Evolutionary conservation across 2,329 filamentous ascomycete species (phyloP).

Genomic region (Ascocoryne sarcoides): DNA sequence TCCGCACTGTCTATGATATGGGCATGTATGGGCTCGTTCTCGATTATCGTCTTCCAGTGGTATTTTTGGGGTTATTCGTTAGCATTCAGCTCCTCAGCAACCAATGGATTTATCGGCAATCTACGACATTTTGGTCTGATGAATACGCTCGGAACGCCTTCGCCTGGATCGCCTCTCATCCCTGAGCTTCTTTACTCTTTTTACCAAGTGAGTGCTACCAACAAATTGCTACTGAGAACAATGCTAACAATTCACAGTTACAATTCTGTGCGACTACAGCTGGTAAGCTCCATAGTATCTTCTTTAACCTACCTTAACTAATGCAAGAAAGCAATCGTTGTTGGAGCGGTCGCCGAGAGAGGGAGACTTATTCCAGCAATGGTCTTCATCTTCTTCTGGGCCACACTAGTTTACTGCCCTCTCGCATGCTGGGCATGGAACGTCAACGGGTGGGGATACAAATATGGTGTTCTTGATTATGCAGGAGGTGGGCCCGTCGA

Average conservation of each 20-base stretch:
- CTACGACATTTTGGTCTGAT: constrained; percentile 81
- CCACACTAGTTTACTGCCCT: constrained; percentile 94
- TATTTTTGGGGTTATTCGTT: constrained; percentile 99
- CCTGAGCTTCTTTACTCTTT: constrained; percentile 89
- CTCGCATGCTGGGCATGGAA: constrained; percentile 97
- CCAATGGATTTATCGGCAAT: constrained; percentile 87
- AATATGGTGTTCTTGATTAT: constrained; percentile 90
- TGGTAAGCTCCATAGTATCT: no score
- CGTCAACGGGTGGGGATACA: constrained; percentile 82
- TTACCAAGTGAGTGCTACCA: constrained; percentile 59
- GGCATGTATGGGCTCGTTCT: constrained; percentile 91
- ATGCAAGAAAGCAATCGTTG: constrained; percentile 80
- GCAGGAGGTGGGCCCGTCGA: constrained; percentile 96
- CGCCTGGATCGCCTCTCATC: constrained; percentile 78
- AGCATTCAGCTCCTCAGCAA: constrained; percentile 74
- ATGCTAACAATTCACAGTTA: constrained; percentile 49
- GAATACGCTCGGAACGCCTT: constrained; percentile 76
- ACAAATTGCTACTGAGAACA: not conserved
- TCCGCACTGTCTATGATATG: constrained; percentile 95
- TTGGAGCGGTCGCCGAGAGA: constrained; percentile 88
- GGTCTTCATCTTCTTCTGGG: constrained; percentile 95
- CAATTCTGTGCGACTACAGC: constrained; percentile 94
- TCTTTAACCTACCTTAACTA: no score
- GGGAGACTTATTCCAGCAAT: constrained; percentile 87
- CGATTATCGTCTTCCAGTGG: constrained; percentile 94